phyloP scores from a whole-genome alignment of 208 protist species.

The Naegleria lovaniensis region DNA sequence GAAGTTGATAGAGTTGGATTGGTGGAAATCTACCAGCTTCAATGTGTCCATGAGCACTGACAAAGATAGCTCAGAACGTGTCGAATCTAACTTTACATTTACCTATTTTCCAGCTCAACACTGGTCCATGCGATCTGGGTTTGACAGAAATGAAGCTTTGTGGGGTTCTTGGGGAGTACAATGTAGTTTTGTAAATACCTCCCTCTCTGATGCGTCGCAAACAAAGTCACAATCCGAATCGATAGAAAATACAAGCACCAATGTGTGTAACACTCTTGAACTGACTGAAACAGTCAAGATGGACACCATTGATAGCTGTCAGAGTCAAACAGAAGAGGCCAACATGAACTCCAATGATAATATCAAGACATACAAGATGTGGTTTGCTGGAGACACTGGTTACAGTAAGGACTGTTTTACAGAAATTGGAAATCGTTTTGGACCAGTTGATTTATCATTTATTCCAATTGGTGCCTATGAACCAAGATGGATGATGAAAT shows the following conservation, averaged over 20 bases:
- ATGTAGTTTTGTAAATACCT: not conserved
- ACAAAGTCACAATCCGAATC: too few relatives aligned
- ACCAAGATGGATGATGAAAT: slow-evolving; percentile 58
- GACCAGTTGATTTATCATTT: slow-evolving; percentile 55
- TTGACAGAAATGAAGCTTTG: slow-evolving; percentile 56
- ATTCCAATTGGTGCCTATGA: slow-evolving; percentile 73
- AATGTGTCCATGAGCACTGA: not conserved
- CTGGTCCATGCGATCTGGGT: slow-evolving; percentile 46
- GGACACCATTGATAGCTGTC: not conserved
- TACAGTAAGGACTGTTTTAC: slow-evolving; percentile 52
- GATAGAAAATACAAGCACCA: too few relatives aligned
- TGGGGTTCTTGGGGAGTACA: slow-evolving; percentile 61
- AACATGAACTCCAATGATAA: not conserved
- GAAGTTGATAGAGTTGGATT: slow-evolving; percentile 49
- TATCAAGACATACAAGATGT: slow-evolving; percentile 30
- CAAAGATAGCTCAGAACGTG: not conserved
- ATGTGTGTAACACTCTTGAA: not conserved
- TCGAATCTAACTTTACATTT: not conserved
- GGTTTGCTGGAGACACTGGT: slow-evolving; percentile 40
- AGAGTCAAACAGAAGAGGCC: not conserved
- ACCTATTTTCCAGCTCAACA: slow-evolving; percentile 52
- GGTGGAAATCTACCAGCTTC: slow-evolving; percentile 33
- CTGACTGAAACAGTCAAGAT: not conserved
- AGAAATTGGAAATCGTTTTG: slow-evolving; percentile 50
- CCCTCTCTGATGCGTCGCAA: too few relatives aligned